These are phyloP conservation scores for Dictyostelium discoideum DNA, from an alignment of 78 protist genomes.

Conservation along the genomic window DNA sequence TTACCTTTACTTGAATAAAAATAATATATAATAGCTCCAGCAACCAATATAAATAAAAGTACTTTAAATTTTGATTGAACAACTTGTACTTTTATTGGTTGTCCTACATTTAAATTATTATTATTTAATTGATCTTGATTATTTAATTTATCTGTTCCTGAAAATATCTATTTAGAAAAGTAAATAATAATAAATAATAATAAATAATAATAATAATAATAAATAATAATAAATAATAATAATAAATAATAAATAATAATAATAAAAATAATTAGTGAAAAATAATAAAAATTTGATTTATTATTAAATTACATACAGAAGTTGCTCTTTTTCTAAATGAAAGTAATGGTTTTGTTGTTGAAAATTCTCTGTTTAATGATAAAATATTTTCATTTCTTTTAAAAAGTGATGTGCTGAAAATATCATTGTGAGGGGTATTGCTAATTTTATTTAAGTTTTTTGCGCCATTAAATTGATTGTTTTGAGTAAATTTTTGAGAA, in stretches of 20 bases:
- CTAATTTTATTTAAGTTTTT: not conserved
- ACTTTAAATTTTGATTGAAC: not conserved
- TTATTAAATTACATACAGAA: not conserved
- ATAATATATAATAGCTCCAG: not conserved
- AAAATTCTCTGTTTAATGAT: not conserved
- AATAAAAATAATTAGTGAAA: not conserved
- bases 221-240: no score
- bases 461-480: not conserved
- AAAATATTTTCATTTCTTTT: not conserved
- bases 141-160: not conserved
- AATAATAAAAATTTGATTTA: not conserved
- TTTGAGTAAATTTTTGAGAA: not conserved
- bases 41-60: not conserved
- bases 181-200: no score
- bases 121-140: not conserved
- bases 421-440: no score
- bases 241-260: no score
- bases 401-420: not conserved
- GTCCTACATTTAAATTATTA: not conserved
- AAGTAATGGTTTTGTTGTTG: not conserved
- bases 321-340: not conserved
- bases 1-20: not conserved
- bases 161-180: not conserved
- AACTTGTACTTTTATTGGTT: constrained; percentile 10
- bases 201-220: no score